phyloP scores from a whole-genome alignment of 2,329 filamentous ascomycete genomes.

The Talaromyces sp. region DNA sequence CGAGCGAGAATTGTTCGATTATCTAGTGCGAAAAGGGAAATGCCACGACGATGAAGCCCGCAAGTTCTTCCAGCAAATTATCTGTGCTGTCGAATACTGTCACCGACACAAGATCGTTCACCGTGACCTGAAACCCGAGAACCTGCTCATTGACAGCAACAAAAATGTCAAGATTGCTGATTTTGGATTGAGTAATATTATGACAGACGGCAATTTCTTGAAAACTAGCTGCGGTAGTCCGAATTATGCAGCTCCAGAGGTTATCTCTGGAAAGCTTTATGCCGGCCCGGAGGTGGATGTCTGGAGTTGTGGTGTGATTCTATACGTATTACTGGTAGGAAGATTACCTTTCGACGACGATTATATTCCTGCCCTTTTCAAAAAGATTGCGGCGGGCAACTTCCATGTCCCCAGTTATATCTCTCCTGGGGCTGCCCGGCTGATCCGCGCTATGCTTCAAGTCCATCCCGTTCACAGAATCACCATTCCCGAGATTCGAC shows the following conservation, averaged over 20 bases:
- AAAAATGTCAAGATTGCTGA: constrained; percentile 99
- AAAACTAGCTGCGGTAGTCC: constrained; percentile 98
- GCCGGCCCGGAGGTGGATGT: constrained; percentile 97
- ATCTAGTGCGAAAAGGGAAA: constrained; percentile 91
- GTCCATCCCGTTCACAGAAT: constrained; percentile 94
- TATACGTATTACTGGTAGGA: constrained; percentile 67
- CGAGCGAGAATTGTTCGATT: constrained; percentile 94
- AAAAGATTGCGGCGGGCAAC: constrained; percentile 93
- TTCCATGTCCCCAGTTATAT: constrained; percentile 93
- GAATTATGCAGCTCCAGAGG: constrained; percentile 96
- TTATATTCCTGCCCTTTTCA: constrained; percentile 95
- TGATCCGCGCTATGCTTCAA: constrained; percentile 93
- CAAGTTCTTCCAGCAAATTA: constrained; percentile 98
- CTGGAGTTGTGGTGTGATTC: constrained; percentile 68
- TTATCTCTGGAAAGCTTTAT: constrained; percentile 96
- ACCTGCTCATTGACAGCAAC: constrained; percentile 88
- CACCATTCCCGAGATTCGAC: constrained; percentile 88
- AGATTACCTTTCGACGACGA: constrained; percentile 94
- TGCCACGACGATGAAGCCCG: constrained; percentile 91
- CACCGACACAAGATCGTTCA: constrained; percentile 99
- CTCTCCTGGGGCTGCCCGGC: constrained; percentile 69
- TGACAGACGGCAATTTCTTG: constrained; percentile 98
- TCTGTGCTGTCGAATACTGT: constrained; percentile 98
- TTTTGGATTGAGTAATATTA: constrained; percentile 98
- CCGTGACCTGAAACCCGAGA: constrained; percentile 95